Percentiles rank a stretch among this genome's conserved stretches.
phyloP scores from a whole-genome alignment of 2,329 filamentous ascomycete genomes.

The Didymella pomorum region DNA sequence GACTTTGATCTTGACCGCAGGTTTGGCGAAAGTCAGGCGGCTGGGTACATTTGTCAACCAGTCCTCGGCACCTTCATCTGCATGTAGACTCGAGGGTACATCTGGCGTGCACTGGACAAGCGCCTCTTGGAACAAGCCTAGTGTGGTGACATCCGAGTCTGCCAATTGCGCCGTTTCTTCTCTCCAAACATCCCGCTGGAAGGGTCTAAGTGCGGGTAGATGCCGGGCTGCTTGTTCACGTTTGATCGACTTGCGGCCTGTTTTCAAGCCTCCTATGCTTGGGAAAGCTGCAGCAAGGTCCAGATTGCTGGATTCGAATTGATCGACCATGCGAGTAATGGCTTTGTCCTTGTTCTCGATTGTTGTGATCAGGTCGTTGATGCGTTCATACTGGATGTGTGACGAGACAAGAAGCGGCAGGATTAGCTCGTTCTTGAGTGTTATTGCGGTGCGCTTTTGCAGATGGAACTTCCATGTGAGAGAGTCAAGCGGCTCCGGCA shows the following conservation, averaged over 20 bases:
- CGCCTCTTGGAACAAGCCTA: constrained; percentile 47
- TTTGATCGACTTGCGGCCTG: constrained; percentile 54
- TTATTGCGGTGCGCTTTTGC: constrained; percentile 49
- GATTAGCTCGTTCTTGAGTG: constrained; percentile 60
- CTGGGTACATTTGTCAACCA: constrained; percentile 38
- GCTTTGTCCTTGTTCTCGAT: constrained; percentile 67
- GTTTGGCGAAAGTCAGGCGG: constrained; percentile 20
- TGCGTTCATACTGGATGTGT: constrained; percentile 56
- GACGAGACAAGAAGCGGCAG: constrained; percentile 62
- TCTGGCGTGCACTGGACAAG: constrained; percentile 37
- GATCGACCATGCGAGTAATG: constrained; percentile 65
- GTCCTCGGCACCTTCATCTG: constrained; percentile 19
- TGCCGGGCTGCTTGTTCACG: constrained; percentile 61
- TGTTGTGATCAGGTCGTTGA: constrained; percentile 58
- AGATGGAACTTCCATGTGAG: constrained; percentile 73
- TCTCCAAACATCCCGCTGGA: constrained; percentile 60
- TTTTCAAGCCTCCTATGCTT: constrained; percentile 57
- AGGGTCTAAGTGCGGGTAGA: constrained; percentile 63
- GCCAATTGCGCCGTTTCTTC: constrained; percentile 36
- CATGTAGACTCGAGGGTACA: constrained; percentile 37
- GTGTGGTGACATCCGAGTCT: constrained; percentile 35
- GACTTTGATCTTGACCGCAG: constrained; percentile 20
- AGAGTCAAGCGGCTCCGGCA: constrained; percentile 69
- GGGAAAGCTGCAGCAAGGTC: constrained; percentile 67
- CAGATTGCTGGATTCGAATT: constrained; percentile 63